Evolutionary conservation across 129 eudicot species (phyloP), one percentile per base, ranked within the genome.

Genomic region (Arctium lappa): DNA sequence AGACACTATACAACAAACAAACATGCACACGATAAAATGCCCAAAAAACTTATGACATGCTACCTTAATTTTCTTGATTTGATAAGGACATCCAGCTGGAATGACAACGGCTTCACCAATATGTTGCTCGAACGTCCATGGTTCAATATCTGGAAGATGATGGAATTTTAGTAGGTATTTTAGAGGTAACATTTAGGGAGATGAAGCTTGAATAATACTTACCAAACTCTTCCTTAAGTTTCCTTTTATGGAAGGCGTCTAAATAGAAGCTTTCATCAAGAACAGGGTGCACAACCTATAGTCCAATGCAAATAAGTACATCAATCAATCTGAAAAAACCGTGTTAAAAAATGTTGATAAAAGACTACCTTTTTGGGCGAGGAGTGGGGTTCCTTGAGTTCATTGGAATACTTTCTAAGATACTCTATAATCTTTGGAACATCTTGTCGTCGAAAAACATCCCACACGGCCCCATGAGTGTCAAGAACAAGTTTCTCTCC

Each of bases 211-310:
- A 56, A 72, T 78, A 50, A 36, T 56, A 74, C 93, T 83, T 83
- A 95, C 99, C 90, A 75, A 85, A 93, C 80, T 95, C 97, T 86
- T 95, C 90, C 86, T 91, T 95, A 56, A 95, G 99, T 83, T 81
- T 89, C 91, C 83, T 79, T 60, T 91, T 92, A 84, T 95, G 99
- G 74, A 81, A 85, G 70, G 89, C 84, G 82, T 93, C 92, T 77
- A 93, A 90, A 79, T 85, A 95, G 83, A 88, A 88, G 77, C 80
- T 88, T 77, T 91, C 92, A 81, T 95, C 99, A 81, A 91, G 91
- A 86, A 95, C 88, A 11, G 95, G 94, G 86, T 93, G 93, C 89
- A 88, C 85, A 63, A 93, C 94, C 99, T 93, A 90, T 72, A 29
- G n/a, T 30, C 86, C 34, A 69, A 82, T 3, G 8, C 27, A 60